Percentiles rank a stretch among this genome's conserved stretches.
Conservation (phyloP, 2,329 filamentous ascomycete species). For the Cladophialophora carrionii region DNA sequence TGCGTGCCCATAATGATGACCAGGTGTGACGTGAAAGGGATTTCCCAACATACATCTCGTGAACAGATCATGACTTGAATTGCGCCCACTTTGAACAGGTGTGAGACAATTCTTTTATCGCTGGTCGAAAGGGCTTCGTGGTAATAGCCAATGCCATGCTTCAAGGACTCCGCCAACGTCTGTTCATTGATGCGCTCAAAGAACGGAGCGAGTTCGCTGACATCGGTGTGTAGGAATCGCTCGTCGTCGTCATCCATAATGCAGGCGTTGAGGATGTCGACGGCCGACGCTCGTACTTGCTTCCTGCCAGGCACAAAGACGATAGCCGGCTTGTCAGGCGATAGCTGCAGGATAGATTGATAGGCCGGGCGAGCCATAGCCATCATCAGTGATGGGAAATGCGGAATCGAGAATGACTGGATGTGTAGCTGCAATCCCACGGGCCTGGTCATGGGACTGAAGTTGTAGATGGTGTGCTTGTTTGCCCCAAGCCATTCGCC, state of each 20-base stretch:
- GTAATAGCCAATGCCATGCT: slow-evolving; percentile 94
- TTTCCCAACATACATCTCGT: slow-evolving; percentile 94
- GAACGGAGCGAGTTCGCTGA: slow-evolving; percentile 79
- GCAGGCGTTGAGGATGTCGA: slow-evolving; percentile 85
- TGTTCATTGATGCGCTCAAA: slow-evolving; percentile 83
- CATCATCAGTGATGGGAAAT: slow-evolving; percentile 97
- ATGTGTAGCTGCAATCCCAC: slow-evolving; percentile 91
- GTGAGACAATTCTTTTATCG: slow-evolving; percentile 91
- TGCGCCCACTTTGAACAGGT: slow-evolving; percentile 85
- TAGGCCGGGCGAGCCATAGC: slow-evolving; percentile 97
- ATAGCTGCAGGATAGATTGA: slow-evolving; percentile 82
- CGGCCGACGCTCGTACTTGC: slow-evolving; percentile 83
- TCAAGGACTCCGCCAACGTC: slow-evolving; percentile 82
- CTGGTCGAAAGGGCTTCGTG: slow-evolving; percentile 88
- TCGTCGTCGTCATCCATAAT: slow-evolving; percentile 89
- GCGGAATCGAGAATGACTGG: slow-evolving; percentile 92
- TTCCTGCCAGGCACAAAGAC: slow-evolving; percentile 93
- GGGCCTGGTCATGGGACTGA: slow-evolving; percentile 87
- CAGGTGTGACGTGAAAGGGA: slow-evolving; percentile 83
- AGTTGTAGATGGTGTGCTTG: slow-evolving; percentile 99
- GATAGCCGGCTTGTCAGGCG: slow-evolving; percentile 84
- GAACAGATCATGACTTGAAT: slow-evolving; percentile 83
- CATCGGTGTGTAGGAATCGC: slow-evolving; percentile 83
- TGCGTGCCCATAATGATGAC: slow-evolving; percentile 98
- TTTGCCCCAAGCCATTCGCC: slow-evolving; percentile 98